Percentiles rank a stretch among this genome's conserved stretches.
Conservation (phyloP, 345 rosid species). For the Citrus hindsii region DNA sequence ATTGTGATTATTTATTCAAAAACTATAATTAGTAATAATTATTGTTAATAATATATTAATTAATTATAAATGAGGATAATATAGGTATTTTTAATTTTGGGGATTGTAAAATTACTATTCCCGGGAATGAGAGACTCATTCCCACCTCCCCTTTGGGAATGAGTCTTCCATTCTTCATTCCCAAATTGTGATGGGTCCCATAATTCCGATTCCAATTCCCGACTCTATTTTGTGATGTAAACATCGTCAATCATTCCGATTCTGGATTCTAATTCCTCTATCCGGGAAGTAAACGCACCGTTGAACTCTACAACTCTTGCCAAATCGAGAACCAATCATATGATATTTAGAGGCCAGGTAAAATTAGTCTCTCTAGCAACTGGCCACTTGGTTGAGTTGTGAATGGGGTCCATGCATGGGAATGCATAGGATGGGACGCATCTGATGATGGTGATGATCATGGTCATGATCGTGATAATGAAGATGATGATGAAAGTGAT, state of each 20-base stretch:
- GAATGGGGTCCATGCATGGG: neutral
- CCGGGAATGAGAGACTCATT: too few relatives aligned
- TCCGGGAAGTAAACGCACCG: too few relatives aligned
- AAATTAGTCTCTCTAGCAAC: neutral
- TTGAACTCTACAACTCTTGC: constrained; percentile 9
- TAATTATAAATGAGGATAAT: too few relatives aligned
- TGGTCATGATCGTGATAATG: neutral
- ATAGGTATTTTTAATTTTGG: too few relatives aligned
- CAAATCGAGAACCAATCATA: neutral
- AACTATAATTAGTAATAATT: too few relatives aligned
- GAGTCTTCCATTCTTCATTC: too few relatives aligned
- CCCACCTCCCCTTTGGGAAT: too few relatives aligned
- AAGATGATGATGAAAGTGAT: neutral
- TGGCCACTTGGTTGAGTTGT: neutral
- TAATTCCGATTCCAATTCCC: too few relatives aligned
- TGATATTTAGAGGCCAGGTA: neutral
- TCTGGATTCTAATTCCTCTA: rapidly evolving
- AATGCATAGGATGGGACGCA: neutral
- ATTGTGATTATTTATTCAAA: too few relatives aligned
- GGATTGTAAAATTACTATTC: too few relatives aligned
- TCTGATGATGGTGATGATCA: neutral
- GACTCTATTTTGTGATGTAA: too few relatives aligned
- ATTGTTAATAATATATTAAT: too few relatives aligned
- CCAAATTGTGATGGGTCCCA: rapidly evolving
- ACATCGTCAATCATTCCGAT: rapidly evolving